A percentile compares a stretch with the other conserved stretches of the same genome.
Conservation (phyloP, 345 rosid genomes). For the Eucalyptus brandiana region DNA sequence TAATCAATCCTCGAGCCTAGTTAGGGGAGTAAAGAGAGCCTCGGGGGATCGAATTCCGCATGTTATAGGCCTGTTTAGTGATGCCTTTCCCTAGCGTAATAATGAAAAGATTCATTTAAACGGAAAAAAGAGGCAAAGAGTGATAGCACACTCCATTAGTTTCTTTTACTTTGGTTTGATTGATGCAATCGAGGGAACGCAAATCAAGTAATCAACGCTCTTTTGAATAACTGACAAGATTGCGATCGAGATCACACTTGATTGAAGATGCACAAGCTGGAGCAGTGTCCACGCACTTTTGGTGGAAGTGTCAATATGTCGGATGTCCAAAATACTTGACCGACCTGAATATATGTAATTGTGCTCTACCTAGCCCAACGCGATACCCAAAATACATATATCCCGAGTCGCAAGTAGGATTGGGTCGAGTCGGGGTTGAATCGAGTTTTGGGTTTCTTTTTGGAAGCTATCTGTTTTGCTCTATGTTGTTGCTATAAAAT, state of each 20-base stretch:
- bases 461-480: no score
- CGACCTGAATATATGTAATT: no score
- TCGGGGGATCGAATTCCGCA: background rate
- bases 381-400: no score
- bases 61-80: background rate
- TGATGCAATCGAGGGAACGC: background rate
- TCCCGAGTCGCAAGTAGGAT: no score
- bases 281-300: background rate
- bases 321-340: no score
- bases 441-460: no score
- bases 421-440: no score
- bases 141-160: background rate
- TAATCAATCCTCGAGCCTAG: background rate
- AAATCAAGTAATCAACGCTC: background rate
- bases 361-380: no score
- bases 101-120: background rate
- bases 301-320: no score
- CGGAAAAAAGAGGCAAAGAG: background rate
- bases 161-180: background rate
- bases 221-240: background rate
- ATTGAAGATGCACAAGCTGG: background rate
- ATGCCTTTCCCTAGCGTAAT: background rate
- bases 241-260: background rate
- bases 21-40: background rate
- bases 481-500: no score